These are phyloP conservation scores for Lagenaria siceraria DNA, from an alignment of 306 rosid species.

Conservation along the genomic window DNA sequence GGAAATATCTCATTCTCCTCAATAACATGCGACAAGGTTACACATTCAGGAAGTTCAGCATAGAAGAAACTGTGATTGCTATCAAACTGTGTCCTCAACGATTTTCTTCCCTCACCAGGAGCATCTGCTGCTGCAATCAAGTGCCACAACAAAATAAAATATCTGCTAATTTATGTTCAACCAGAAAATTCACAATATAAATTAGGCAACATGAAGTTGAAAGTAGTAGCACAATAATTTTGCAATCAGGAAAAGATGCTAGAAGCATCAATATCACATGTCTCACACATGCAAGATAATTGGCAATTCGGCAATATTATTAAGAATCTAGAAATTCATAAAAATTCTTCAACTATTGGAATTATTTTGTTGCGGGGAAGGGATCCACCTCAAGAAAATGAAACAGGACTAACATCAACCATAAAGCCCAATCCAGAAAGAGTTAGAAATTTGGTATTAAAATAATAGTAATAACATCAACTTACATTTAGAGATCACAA, in stretches of 20 bases:
- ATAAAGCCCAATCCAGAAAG: not conserved
- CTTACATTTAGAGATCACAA: slow-evolving; percentile 42
- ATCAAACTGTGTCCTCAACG: slow-evolving; percentile 52
- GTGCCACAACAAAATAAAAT: slow-evolving; percentile 11
- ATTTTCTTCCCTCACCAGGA: slow-evolving; percentile 56
- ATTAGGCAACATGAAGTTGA: not conserved
- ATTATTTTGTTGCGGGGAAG: not conserved
- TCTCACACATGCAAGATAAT: not conserved
- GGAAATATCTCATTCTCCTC: slow-evolving; percentile 70
- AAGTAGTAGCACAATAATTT: not conserved
- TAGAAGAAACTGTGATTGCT: slow-evolving; percentile 66
- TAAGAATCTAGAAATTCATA: not conserved
- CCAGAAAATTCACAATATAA: not conserved
- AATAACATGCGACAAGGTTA: slow-evolving; percentile 45
- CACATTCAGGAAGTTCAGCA: slow-evolving; percentile 68
- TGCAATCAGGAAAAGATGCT: not conserved
- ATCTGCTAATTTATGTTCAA: not conserved
- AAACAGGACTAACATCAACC: not conserved
- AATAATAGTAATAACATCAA: slow-evolving; percentile 11
- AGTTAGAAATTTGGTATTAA: slow-evolving; percentile 1
- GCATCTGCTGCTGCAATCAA: slow-evolving; percentile 56
- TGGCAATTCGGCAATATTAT: not conserved
- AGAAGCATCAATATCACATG: not conserved
- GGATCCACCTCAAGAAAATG: not conserved
- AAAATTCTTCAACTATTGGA: not conserved